phyloP scores from a whole-genome alignment of 441 rosid genomes.

The Gossypium schwendimanii region DNA sequence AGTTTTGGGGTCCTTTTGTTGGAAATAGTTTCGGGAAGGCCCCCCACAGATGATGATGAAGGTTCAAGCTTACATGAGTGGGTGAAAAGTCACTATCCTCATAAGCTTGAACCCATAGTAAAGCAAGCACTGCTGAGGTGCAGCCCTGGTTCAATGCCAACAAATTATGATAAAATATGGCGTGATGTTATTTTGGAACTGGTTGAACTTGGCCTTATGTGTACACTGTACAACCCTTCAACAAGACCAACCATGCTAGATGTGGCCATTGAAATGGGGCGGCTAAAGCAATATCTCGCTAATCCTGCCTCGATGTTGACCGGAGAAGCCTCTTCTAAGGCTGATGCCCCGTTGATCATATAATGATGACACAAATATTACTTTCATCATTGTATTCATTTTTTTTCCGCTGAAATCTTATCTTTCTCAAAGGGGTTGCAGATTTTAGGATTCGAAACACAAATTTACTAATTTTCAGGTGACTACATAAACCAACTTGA shows the following conservation, averaged over 20 bases:
- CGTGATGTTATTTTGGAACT: conserved; percentile 53
- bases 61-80: conserved; percentile 71
- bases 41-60: conserved; percentile 59
- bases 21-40: conserved; percentile 60
- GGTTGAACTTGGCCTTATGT: conserved; percentile 68
- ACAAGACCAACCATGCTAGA: conserved; percentile 77
- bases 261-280: conserved; percentile 61
- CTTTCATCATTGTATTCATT: conserved; percentile 21
- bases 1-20: conserved; percentile 78
- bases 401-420: neutral
- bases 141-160: conserved; percentile 28
- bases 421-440: neutral
- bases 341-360: conserved; percentile 13
- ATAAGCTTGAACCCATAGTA: conserved; percentile 49
- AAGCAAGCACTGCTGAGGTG: conserved; percentile 42
- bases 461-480: neutral
- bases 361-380: neutral
- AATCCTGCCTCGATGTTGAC: conserved; percentile 26
- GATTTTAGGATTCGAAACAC: too few relatives aligned
- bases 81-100: conserved; percentile 60
- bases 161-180: conserved; percentile 31
- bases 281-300: conserved; percentile 58
- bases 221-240: conserved; percentile 64
- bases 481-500: neutral
- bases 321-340: conserved; percentile 22